Evolutionary conservation across 2,329 filamentous ascomycete species (phyloP), one percentile per base, ranked within the genome.

Genomic region (Fusarium multiceps): DNA sequence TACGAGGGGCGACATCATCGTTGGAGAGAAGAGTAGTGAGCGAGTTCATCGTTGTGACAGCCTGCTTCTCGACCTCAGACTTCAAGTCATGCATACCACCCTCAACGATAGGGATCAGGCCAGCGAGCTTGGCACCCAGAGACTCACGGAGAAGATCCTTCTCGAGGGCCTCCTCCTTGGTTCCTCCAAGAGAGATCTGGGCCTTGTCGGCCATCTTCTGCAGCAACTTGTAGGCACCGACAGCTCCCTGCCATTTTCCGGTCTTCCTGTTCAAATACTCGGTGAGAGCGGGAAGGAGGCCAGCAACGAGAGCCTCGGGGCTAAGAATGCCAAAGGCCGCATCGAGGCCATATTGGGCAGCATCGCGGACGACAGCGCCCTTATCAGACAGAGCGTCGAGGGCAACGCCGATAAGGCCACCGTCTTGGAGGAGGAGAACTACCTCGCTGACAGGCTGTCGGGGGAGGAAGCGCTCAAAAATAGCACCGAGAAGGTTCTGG

Each of bases 31-130:
- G 89, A 11, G 91, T 92, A 4, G 94, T 97, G 57, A 99, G 86
- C 37, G 93, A 92, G 75, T 88, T 93, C 95, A 99, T 98, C 50
- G 95, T 93, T 81, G 92, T 91, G 77, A 93, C 84, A n/a, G 96
- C 90, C 83, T 97, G 93, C 85, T 97, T 98, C 80, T 90, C 87
- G 30, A 93, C 90, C 77, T 98, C 96, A 49, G 85, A 78, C 86
- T 99, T 99, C 78, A 99, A 86, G 79, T 99, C 96, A 82, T 98
- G 94, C 95, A 99, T 98, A 74, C 93, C 93, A 56, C 86, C 87
- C 82, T 98, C 96, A 60, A 97, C 94, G 45, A 98, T 84, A 25
- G 96, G 96, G 69, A 99, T 98, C 73, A 99, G 84, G 53, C 89
- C 87, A 72, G 95, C 94, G 55, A 98, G 86, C 80, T 91, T 92